Evolutionary conservation across 495 filamentous ascomycete genomes (phyloP).

Genomic region (Xylaria cubensis): DNA sequence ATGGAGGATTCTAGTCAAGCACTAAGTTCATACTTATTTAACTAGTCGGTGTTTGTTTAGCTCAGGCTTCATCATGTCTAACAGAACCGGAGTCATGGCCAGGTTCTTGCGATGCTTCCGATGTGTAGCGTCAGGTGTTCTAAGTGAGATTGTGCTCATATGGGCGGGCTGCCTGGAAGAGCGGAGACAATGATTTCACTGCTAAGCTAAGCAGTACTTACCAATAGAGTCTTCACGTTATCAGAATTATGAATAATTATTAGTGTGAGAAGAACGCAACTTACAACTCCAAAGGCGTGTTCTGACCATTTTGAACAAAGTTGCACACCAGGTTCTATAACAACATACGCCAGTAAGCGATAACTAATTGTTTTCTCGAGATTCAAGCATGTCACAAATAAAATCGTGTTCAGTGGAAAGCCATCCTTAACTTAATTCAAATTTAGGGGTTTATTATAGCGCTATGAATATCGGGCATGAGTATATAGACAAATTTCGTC

Average conservation of each 20-base stretch:
- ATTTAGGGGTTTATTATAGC: not conserved
- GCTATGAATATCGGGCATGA: not conserved
- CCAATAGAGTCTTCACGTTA: not conserved
- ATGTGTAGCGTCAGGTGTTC: not conserved
- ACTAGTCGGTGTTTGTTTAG: not conserved
- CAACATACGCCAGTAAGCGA: not conserved
- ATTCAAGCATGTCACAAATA: not conserved
- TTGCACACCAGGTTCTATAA: not conserved
- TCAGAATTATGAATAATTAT: not conserved
- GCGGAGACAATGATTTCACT: not conserved
- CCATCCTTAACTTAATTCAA: not conserved
- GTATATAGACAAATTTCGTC: not conserved
- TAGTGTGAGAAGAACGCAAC: not conserved
- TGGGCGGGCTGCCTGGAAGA: too few relatives aligned
- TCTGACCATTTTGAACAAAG: not conserved
- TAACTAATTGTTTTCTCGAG: not conserved
- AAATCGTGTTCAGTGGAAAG: not conserved
- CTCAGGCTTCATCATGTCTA: not conserved
- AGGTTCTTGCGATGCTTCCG: not conserved
- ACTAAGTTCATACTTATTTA: not conserved
- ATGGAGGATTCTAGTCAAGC: not conserved
- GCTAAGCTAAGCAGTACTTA: not conserved
- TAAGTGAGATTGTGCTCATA: not conserved
- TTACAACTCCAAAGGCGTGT: not conserved
- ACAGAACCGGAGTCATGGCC: not conserved